Evolutionary conservation across 768 basidiomycete genomes (phyloP).

Genomic region (Russula sp.): DNA sequence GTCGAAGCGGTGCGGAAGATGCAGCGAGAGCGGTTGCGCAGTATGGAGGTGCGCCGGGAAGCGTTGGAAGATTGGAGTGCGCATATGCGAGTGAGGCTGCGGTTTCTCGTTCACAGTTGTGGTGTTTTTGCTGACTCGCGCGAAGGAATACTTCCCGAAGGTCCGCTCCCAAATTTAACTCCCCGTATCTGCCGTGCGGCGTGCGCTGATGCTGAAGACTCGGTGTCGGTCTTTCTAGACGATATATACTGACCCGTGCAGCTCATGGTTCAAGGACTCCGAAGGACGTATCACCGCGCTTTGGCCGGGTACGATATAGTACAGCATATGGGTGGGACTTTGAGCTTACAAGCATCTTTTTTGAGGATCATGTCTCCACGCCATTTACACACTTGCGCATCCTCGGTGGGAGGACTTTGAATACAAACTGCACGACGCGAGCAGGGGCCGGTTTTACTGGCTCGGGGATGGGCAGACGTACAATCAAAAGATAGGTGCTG

Average conservation of each 20-base stretch:
- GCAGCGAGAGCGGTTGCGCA: slow-evolving; percentile 56
- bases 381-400: slow-evolving; percentile 40
- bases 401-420: slow-evolving; percentile 64
- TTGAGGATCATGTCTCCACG: slow-evolving; percentile 47
- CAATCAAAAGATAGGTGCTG: slow-evolving; percentile 39
- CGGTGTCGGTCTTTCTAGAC: slow-evolving; percentile 34
- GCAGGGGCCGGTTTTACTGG: slow-evolving; percentile 49
- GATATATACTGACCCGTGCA: slow-evolving; percentile 51
- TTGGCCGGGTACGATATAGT: slow-evolving; percentile 46
- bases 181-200: not conserved
- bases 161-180: slow-evolving; percentile 27
- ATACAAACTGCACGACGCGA: slow-evolving; percentile 42
- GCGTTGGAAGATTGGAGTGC: slow-evolving; percentile 59
- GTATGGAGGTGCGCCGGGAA: slow-evolving; percentile 51
- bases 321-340: not conserved
- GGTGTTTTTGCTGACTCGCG: not conserved
- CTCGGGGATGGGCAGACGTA: slow-evolving; percentile 55
- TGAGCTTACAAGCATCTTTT: not conserved
- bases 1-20: slow-evolving; percentile 51
- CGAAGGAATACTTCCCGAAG: slow-evolving; percentile 43
- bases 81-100: slow-evolving; percentile 44
- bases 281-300: slow-evolving; percentile 52
- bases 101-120: not conserved
- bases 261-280: slow-evolving; percentile 61
- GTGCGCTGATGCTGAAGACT: not conserved